These are phyloP conservation scores for Aphanocladium album DNA, from an alignment of 2,329 filamentous ascomycete species.

Conservation along the genomic window DNA sequence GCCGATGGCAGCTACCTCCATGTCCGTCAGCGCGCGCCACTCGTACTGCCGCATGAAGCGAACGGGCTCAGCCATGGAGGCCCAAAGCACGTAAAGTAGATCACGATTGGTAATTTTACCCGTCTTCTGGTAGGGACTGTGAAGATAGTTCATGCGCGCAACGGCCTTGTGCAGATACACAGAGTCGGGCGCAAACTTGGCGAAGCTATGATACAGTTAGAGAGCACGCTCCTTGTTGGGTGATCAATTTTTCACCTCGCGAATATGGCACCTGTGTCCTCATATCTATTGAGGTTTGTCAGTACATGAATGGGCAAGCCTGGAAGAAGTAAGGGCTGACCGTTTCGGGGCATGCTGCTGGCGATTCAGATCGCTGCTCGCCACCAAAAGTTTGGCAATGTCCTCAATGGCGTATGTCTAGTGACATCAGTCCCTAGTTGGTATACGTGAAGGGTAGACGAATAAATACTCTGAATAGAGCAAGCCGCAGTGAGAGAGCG, in stretches of 20 bases:
- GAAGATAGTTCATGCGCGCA: conserved; percentile 36
- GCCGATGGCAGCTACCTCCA: conserved; percentile 63
- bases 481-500: conserved; percentile 32
- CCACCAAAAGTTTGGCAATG: conserved; percentile 32
- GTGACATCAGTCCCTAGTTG: neutral
- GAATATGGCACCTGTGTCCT: conserved; percentile 36
- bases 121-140: conserved; percentile 30
- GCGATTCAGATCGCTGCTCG: conserved; percentile 32
- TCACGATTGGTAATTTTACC: conserved; percentile 34
- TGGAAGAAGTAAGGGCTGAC: conserved; percentile 17
- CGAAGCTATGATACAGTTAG: conserved; percentile 23
- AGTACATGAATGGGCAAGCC: too few species aligned
- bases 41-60: conserved; percentile 62
- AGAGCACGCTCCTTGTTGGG: neutral
- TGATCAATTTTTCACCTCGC: conserved; percentile 24
- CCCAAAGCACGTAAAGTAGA: conserved; percentile 37
- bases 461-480: conserved; percentile 33
- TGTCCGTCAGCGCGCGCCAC: conserved; percentile 61
- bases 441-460: neutral
- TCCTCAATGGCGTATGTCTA: conserved; percentile 37
- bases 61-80: conserved; percentile 63
- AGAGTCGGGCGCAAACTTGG: conserved; percentile 24
- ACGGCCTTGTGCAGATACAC: conserved; percentile 30
- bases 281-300: conserved; percentile 27
- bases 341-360: conserved; percentile 29